phyloP scores from a whole-genome alignment of 2,329 filamentous ascomycete species.

The Capronia americana region DNA sequence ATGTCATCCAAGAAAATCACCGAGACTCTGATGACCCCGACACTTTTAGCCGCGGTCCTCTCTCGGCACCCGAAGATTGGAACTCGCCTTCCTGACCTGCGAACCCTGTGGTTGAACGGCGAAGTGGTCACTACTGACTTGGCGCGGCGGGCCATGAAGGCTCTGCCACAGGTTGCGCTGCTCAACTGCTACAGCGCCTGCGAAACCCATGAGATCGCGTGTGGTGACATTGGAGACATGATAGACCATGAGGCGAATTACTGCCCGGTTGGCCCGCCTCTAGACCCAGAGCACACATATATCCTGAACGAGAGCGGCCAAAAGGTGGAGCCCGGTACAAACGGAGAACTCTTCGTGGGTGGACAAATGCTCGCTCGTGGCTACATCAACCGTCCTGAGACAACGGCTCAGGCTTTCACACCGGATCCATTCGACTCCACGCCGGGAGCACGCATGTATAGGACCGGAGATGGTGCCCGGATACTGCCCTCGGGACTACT shows the following conservation, averaged over 20 bases:
- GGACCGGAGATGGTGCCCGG: slow-evolving; percentile 73
- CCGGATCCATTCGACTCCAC: slow-evolving; percentile 67
- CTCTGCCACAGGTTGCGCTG: slow-evolving; percentile 71
- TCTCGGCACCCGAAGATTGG: slow-evolving; percentile 71
- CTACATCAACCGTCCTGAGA: slow-evolving; percentile 80
- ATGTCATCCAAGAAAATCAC: slow-evolving; percentile 71
- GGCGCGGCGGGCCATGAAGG: slow-evolving; percentile 69
- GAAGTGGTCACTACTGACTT: slow-evolving; percentile 83
- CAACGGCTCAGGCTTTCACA: slow-evolving; percentile 74
- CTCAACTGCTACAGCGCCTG: slow-evolving; percentile 84
- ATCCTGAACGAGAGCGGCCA: slow-evolving; percentile 74
- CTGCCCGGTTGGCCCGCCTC: slow-evolving; percentile 74
- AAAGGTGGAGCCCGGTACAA: slow-evolving; percentile 65
- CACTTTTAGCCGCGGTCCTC: slow-evolving; percentile 75
- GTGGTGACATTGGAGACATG: slow-evolving; percentile 74
- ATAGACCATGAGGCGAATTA: slow-evolving; percentile 68
- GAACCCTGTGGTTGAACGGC: slow-evolving; percentile 79
- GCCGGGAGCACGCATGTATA: slow-evolving; percentile 72
- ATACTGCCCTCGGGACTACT: slow-evolving; percentile 71
- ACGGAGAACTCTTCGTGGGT: slow-evolving; percentile 77
- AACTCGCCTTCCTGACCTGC: slow-evolving; percentile 67
- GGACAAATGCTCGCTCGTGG: slow-evolving; percentile 75
- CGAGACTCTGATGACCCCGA: slow-evolving; percentile 84
- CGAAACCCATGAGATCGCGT: slow-evolving; percentile 81
- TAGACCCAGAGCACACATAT: slow-evolving; percentile 72